A percentile compares a stretch with the other conserved stretches of the same genome.
phyloP scores from a whole-genome alignment of 225 moss, liverwort and hornwort species.

The Climacium dendroides region DNA sequence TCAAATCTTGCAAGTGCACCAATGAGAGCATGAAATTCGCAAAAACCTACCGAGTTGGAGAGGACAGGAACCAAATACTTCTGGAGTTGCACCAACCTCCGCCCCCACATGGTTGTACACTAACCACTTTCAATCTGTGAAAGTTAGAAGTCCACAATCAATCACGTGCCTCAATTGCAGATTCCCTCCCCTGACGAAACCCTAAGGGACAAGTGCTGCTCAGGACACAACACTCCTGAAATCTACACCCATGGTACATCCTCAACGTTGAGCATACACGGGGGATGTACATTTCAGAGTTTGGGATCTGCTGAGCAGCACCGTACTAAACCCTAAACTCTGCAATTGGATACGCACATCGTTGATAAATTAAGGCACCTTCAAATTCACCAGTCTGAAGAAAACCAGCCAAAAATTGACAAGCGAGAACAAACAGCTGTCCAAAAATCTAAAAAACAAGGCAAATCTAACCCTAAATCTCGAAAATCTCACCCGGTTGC shows the following conservation, averaged over 20 bases:
- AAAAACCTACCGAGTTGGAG: constrained; percentile 1
- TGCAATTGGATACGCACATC: not conserved
- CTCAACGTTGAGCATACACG: not conserved
- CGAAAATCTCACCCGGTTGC: not conserved
- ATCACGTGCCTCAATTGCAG: not conserved
- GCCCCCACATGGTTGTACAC: constrained; percentile 21
- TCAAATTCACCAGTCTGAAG: not conserved
- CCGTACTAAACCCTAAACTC: not conserved
- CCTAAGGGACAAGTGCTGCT: not conserved
- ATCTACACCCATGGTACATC: too few relatives aligned
- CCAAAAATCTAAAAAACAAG: not conserved
- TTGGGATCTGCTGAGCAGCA: not conserved
- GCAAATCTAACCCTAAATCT: not conserved
- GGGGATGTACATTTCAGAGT: not conserved
- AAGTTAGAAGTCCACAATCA: not conserved
- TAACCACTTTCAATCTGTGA: not conserved
- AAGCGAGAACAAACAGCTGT: not conserved
- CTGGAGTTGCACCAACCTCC: constrained; percentile 19
- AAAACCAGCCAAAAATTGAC: not conserved
- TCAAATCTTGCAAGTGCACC: not conserved
- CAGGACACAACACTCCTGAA: not conserved
- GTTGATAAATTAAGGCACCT: not conserved
- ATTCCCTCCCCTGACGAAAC: not conserved
- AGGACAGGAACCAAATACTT: constrained; percentile 14
- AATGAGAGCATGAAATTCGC: not conserved